Base-by-base conservation (phyloP, 225 moss, liverwort and hornwort genomes). In the Ulota crispa region DNA sequence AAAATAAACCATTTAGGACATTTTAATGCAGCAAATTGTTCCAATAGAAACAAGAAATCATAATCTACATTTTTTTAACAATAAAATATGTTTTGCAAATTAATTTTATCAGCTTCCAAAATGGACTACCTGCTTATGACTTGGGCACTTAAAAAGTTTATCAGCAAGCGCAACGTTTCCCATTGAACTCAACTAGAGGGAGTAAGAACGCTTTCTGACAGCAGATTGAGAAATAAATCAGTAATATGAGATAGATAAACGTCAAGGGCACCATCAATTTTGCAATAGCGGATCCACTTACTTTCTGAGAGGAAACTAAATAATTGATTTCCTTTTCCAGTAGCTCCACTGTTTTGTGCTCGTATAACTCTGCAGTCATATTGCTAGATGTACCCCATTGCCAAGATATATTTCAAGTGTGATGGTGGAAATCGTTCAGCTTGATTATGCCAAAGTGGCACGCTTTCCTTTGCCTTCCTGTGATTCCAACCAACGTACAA, bases 391-490 rank as follows among this genome's bases (percentile, higher is more conserved):
- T 27, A 23, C 47, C 70, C 75, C 67, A 61, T 57, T 82, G 65
- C 52, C 72, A 27, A 79, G 34, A 32, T 50, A 42, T 28, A 27
- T 53, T 80, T 57, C 42, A 66, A 37, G 43, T 7, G 42, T 53
- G n/a, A 41, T 31, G 42, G n/a, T 20, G 42, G n/a, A 43, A 68
- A 72, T 53, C 37, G 24, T 72, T 62, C 57, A 56, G 43, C 41
- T 75, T 32, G 37, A 43, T 92, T 80, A 97, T 39, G 95, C 95
- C 86, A 97, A 83, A 78, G 97, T 97, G 70, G 97, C 94, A 68
- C 94, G 89, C 89, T 97, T 97, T 70, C 95, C 94, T 94, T 94
- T 92, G 53, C 77, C 80, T 70, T 93, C 92, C 88, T 81, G 84
- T 84, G 82, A 78, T 92, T 91, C 71, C 83, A 89, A 80, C 26